A percentile compares a stretch with the other conserved stretches of the same genome.
Evolutionary conservation across 2,329 filamentous ascomycete genomes (phyloP).

Genomic region (Monilinia vaccinii-corymbosi): DNA sequence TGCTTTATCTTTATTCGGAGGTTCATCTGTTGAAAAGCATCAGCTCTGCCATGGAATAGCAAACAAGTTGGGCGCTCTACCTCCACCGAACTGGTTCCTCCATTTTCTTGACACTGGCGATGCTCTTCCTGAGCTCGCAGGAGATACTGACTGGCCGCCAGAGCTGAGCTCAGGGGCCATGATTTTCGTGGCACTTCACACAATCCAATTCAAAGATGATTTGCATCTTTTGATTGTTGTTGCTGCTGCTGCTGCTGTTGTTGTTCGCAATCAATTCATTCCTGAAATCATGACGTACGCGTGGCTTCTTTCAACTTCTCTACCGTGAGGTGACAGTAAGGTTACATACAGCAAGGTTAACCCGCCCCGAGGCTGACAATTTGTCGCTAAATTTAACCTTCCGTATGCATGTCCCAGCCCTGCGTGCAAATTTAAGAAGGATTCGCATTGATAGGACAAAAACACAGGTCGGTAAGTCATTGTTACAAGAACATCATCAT

Average conservation of each 20-base stretch:
- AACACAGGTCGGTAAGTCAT: not conserved
- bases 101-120: constrained; percentile 68
- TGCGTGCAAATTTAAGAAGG: not conserved
- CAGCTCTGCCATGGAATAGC: not conserved
- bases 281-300: constrained; percentile 10
- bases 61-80: constrained; percentile 38
- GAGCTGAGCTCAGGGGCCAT: constrained; percentile 58
- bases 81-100: constrained; percentile 68
- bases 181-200: constrained; percentile 25
- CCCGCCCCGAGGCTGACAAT: constrained; percentile 9
- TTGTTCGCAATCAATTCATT: constrained; percentile 9
- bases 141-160: constrained; percentile 55
- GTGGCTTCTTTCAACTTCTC: constrained; percentile 18
- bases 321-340: not conserved
- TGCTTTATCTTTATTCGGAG: constrained; percentile 50
- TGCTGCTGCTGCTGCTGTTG: constrained; percentile 5
- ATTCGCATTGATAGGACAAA: not conserved
- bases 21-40: constrained; percentile 38
- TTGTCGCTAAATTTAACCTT: constrained; percentile 10
- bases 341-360: too few species aligned
- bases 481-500: not conserved
- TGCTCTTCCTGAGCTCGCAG: constrained; percentile 74
- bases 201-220: constrained; percentile 14
- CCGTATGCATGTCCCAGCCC: constrained; percentile 7
- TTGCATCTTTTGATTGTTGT: constrained; percentile 17